These are phyloP conservation scores for Fusarium sterilihyphosum DNA, from an alignment of 2,329 filamentous ascomycete species.

Conservation along the genomic window DNA sequence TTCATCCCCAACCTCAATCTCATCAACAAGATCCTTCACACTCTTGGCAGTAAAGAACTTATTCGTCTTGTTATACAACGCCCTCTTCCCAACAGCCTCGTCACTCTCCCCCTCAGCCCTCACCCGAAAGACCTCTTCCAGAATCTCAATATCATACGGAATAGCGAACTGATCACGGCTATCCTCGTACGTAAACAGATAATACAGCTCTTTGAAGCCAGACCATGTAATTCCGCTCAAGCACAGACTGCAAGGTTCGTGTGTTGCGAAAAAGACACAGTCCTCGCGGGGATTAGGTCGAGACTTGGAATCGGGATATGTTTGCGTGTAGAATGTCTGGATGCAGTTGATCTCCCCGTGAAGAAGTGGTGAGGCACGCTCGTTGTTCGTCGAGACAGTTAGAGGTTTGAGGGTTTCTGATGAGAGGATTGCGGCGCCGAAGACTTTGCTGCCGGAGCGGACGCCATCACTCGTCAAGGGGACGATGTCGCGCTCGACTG, in stretches of 20 bases:
- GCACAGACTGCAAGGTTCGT: constrained; percentile 68
- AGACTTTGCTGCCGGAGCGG: constrained; percentile 63
- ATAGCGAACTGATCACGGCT: constrained; percentile 65
- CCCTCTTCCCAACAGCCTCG: constrained; percentile 50
- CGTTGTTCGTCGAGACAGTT: constrained; percentile 66
- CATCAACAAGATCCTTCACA: constrained; percentile 52
- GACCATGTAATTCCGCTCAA: constrained; percentile 67
- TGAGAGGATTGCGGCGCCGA: constrained; percentile 64
- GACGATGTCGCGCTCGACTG: constrained; percentile 59
- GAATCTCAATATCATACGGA: constrained; percentile 67
- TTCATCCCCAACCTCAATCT: constrained; percentile 50
- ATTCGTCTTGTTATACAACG: constrained; percentile 65
- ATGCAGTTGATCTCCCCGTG: constrained; percentile 71
- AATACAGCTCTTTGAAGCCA: constrained; percentile 66
- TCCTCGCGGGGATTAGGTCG: constrained; percentile 54
- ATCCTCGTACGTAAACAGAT: constrained; percentile 69
- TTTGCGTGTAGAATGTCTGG: constrained; percentile 62
- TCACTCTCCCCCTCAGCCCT: constrained; percentile 50
- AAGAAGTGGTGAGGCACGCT: constrained; percentile 62
- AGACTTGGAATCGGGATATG: constrained; percentile 46
- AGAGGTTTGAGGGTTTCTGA: constrained; percentile 53
- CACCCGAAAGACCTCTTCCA: constrained; percentile 65
- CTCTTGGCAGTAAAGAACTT: constrained; percentile 63
- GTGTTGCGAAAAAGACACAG: constrained; percentile 67
- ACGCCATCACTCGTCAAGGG: constrained; percentile 62